Conservation (phyloP, 192 early-diverging fungal genomes). For the Dissophora globulifera region DNA sequence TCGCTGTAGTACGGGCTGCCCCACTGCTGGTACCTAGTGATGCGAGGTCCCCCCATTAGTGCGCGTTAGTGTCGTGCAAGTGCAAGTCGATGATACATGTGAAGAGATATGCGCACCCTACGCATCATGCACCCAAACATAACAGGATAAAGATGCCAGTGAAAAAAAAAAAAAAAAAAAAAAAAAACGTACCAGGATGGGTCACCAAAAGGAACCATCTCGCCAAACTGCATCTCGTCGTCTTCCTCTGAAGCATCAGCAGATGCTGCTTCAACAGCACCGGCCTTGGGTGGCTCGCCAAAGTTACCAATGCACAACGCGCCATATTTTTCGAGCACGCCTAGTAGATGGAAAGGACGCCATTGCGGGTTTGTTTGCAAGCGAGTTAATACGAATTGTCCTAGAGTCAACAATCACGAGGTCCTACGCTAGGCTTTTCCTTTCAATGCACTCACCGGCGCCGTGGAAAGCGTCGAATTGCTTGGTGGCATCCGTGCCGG, state of each 20-base stretch:
- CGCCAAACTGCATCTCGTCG: constrained; percentile 73
- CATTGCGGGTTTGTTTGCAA: no score
- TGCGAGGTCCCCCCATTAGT: no score
- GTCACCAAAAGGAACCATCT: constrained; percentile 81
- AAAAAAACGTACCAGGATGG: constrained; percentile 72
- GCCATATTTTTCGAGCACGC: constrained; percentile 71
- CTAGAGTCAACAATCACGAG: no score
- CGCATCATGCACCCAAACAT: no score
- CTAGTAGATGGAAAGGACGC: no score
- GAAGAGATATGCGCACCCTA: no score
- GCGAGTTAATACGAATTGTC: no score
- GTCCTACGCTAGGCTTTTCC: no score
- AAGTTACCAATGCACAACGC: constrained; percentile 73
- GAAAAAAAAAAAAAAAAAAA: no score
- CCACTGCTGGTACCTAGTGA: constrained; percentile 61
- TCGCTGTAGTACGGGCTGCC: constrained; percentile 85
- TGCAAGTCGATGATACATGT: no score
- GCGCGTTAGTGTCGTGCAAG: no score
- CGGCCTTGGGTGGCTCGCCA: constrained; percentile 56
- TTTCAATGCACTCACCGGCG: constrained; percentile 21
- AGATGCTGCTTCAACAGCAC: constrained; percentile 10
- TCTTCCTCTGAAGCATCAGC: constrained; percentile 40
- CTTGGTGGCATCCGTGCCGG: constrained; percentile 85
- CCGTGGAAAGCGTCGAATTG: constrained; percentile 91
- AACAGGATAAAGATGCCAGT: no score